Conservation (phyloP, 2,329 filamentous ascomycete species). For the Apiospora aurea region DNA sequence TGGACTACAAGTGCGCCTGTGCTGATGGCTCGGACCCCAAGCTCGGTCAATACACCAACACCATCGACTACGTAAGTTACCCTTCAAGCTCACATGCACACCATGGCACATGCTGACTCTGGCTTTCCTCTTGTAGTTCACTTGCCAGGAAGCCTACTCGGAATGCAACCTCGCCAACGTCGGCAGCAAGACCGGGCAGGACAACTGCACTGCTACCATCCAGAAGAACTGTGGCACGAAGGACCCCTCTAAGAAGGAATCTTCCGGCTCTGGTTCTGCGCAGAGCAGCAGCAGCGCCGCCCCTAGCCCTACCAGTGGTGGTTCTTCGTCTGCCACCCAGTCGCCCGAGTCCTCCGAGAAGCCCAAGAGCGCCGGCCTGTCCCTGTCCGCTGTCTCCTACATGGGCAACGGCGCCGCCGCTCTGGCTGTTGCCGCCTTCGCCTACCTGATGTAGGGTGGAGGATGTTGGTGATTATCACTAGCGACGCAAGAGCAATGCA, state of each 20-base stretch:
- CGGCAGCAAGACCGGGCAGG: conserved; percentile 51
- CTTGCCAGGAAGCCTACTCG: conserved; percentile 57
- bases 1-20: conserved; percentile 59
- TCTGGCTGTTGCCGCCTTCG: conserved; percentile 59
- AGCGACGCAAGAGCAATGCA: not conserved
- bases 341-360: conserved; percentile 35
- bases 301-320: not conserved
- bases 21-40: conserved; percentile 56
- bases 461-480: not conserved
- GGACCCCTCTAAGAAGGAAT: conserved; percentile 45
- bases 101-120: conserved; percentile 17
- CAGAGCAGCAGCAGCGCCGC: conserved; percentile 29
- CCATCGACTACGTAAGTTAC: conserved; percentile 48
- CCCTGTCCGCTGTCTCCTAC: conserved; percentile 41
- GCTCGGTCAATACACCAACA: conserved; percentile 61
- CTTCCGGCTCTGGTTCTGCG: conserved; percentile 33
- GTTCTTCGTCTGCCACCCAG: conserved; percentile 31
- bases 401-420: conserved; percentile 58
- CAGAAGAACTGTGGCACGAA: conserved; percentile 55
- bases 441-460: conserved; percentile 38
- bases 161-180: conserved; percentile 55
- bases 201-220: conserved; percentile 57
- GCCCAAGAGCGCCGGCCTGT: conserved; percentile 32
- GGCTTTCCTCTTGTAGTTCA: conserved; percentile 47
- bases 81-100: not conserved